These are phyloP conservation scores for Epichloe brachyelytri DNA, from an alignment of 2,329 filamentous ascomycete genomes.

Conservation along the genomic window DNA sequence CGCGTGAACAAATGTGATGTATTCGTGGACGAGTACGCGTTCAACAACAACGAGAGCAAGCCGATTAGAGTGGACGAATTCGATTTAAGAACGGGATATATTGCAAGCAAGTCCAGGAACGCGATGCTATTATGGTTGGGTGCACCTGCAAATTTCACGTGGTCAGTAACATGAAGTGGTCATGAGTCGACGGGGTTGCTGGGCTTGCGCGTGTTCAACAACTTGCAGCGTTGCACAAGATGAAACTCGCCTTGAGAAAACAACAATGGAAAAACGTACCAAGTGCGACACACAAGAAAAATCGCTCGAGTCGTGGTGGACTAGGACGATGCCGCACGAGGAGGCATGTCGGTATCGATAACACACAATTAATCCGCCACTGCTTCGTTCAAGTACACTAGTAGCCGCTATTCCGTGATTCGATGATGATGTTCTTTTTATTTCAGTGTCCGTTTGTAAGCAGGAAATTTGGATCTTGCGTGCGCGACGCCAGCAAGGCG, in stretches of 20 bases:
- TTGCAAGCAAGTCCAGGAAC: neutral
- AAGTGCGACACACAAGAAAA: neutral
- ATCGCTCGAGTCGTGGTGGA: neutral
- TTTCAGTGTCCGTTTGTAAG: no score
- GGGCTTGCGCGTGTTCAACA: neutral
- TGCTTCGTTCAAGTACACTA: neutral
- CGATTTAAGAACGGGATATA: neutral
- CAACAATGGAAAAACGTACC: neutral
- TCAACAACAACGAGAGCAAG: neutral
- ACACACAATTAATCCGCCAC: neutral
- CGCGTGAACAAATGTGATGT: no score
- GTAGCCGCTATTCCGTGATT: neutral
- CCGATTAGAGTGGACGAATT: no score
- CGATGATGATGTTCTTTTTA: neutral
- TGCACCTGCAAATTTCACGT: neutral
- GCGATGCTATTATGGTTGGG: neutral
- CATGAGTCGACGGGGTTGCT: neutral
- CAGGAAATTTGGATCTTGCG: neutral
- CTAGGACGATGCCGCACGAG: constrained; percentile 2
- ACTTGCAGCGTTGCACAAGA: neutral
- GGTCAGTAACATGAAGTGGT: neutral
- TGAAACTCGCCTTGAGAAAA: neutral
- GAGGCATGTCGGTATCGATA: constrained; percentile 4
- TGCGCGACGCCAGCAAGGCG: neutral
- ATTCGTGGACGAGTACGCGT: neutral